A percentile compares a stretch with the other conserved stretches of the same genome.
Conservation (phyloP, 2,329 filamentous ascomycete genomes). For the Aspergillus ochraceus region DNA sequence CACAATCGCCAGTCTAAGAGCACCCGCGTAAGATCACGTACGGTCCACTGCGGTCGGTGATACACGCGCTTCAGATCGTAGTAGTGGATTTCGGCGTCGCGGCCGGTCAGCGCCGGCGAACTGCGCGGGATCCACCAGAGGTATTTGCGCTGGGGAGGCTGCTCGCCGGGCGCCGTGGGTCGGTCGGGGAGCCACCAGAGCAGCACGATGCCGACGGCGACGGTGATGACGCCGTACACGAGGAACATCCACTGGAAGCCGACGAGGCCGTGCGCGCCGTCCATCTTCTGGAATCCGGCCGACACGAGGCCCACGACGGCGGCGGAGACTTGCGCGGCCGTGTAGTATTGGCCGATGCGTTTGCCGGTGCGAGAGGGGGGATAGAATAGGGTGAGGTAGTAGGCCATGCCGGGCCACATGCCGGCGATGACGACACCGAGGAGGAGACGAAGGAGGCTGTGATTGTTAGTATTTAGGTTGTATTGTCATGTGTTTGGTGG, state of each 20-base stretch:
- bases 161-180: slow-evolving; percentile 64
- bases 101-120: slow-evolving; percentile 70
- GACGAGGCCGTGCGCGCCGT: slow-evolving; percentile 71
- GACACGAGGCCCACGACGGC: slow-evolving; percentile 87
- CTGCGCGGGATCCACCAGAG: slow-evolving; percentile 67
- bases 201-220: slow-evolving; percentile 69
- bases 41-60: slow-evolving; percentile 69
- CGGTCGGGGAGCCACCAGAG: slow-evolving; percentile 92
- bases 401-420: slow-evolving; percentile 95
- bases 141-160: slow-evolving; percentile 17
- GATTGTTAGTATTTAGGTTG: no score
- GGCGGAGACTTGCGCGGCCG: slow-evolving; percentile 82
- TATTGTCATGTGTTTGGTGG: no score
- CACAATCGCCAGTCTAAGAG: slow-evolving; percentile 85
- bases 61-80: slow-evolving; percentile 80
- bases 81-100: slow-evolving; percentile 81
- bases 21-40: slow-evolving; percentile 68
- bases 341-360: slow-evolving; percentile 87
- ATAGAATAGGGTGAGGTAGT: slow-evolving; percentile 90
- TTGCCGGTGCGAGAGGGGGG: slow-evolving; percentile 83
- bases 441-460: slow-evolving; percentile 71
- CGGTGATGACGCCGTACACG: slow-evolving; percentile 74
- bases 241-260: slow-evolving; percentile 76
- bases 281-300: slow-evolving; percentile 89
- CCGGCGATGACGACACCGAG: slow-evolving; percentile 86